phyloP scores from a whole-genome alignment of 106 monocot genomes.

The Ottelia alismoides region DNA sequence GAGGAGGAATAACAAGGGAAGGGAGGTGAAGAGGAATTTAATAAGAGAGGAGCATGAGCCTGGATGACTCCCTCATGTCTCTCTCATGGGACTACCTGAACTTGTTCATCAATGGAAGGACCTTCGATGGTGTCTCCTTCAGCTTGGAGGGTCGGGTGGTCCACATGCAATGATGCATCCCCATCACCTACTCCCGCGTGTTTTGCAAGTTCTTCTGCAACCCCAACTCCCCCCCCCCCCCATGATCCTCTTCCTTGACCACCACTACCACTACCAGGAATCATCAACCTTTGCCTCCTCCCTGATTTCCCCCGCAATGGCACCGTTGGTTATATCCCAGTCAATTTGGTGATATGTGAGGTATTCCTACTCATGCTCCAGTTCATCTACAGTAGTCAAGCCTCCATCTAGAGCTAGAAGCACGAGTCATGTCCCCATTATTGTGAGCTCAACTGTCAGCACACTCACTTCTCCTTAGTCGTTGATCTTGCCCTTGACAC shows the following conservation, averaged over 20 bases:
- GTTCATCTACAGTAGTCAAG: slow-evolving; percentile 94
- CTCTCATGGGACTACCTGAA: slow-evolving; percentile 89
- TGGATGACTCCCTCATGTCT: too few species aligned
- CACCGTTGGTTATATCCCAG: slow-evolving; percentile 43
- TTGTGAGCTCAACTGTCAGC: slow-evolving; percentile 63
- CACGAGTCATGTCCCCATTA: slow-evolving; percentile 75
- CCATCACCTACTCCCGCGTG: slow-evolving; percentile 61
- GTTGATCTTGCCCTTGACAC: slow-evolving; percentile 92
- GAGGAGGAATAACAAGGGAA: too few species aligned
- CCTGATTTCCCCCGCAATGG: slow-evolving; percentile 3
- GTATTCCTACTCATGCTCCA: slow-evolving; percentile 63
- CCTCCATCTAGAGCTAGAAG: slow-evolving; percentile 78
- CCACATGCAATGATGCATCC: slow-evolving; percentile 86
- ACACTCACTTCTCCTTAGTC: slow-evolving; percentile 86
- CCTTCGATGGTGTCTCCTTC: slow-evolving; percentile 91
- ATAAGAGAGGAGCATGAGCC: background rate
- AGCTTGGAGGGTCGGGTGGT: slow-evolving; percentile 74
- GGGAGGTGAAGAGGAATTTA: too few species aligned
- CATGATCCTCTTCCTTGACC: slow-evolving; percentile 10
- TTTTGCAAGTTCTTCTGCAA: slow-evolving; percentile 78
- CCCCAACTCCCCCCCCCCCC: slow-evolving; percentile 25
- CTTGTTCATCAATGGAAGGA: slow-evolving; percentile 86
- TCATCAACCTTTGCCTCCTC: slow-evolving; percentile 10
- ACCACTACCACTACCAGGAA: background rate
- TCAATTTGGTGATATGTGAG: slow-evolving; percentile 84